These are phyloP conservation scores for Phyllosticta paracitricarpa DNA, from an alignment of 2,329 filamentous ascomycete genomes.

Conservation along the genomic window DNA sequence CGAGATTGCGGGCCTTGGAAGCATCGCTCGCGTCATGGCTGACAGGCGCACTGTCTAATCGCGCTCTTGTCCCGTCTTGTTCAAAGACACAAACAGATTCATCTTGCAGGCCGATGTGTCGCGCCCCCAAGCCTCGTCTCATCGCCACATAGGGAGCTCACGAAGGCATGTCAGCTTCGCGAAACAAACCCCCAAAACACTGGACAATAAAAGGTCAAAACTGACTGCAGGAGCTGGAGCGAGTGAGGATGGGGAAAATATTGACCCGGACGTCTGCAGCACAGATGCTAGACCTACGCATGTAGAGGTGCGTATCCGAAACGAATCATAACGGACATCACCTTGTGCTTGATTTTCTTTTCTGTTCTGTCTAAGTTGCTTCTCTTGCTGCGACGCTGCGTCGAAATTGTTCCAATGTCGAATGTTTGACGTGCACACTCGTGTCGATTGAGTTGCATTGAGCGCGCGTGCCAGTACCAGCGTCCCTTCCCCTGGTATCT, in stretches of 20 bases:
- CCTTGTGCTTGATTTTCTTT: not conserved
- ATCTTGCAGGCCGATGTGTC: not conserved
- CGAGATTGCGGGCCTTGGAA: conserved; percentile 78
- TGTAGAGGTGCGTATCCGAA: not conserved
- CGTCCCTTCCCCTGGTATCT: no score
- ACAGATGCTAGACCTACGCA: not conserved
- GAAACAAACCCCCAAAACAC: not conserved
- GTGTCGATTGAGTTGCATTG: no score
- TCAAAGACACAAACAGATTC: not conserved
- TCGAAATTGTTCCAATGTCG: not conserved
- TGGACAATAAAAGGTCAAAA: not conserved
- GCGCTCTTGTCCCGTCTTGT: not conserved
- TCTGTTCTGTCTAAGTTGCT: not conserved
- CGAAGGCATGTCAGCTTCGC: not conserved
- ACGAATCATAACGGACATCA: not conserved
- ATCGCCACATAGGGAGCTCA: not conserved
- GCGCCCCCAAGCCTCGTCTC: not conserved
- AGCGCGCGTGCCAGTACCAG: no score
- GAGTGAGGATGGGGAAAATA: not conserved
- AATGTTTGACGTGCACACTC: not conserved
- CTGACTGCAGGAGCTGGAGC: not conserved
- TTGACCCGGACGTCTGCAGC: not conserved
- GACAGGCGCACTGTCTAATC: conserved; percentile 77
- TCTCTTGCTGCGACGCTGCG: not conserved
- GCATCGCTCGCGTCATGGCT: conserved; percentile 90